Base-by-base conservation (phyloP, 2,329 filamentous ascomycete genomes). In the Alternaria gansuensis region DNA sequence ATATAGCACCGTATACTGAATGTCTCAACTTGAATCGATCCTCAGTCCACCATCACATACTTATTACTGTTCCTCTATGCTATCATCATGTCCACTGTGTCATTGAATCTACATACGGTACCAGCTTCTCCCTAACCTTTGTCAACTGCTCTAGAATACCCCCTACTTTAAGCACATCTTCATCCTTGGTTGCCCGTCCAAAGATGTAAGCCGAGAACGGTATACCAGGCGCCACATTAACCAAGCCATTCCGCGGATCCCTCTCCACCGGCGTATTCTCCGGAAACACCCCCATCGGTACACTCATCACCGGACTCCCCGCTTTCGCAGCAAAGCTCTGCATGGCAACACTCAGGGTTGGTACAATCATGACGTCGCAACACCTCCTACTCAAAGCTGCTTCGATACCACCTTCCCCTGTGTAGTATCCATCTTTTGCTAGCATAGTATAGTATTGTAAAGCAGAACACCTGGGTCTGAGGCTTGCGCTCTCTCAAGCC, bases 291-390 rank as follows among this genome's bases (percentile, higher is more conserved):
- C 87, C 86, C 60, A 90, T 76, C 0, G 87, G 87, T 0, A 90
- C 83, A 0, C 83, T 85, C 17, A 90, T 75, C 5, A 86, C 82
- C 0, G 87, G 87, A 1, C 81, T 78, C 1, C 86, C 87, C 14
- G 52, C 55, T 29, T 60, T 67, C 10, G 64, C 67, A 14, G 65
- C 67, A 36, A 68, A 59, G 3, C 17, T 45, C 26, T 63, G 61
- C 0, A 85, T 77, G 7, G 85, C 67, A 2, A 82, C 82, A 1
- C 84, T 80, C 7, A 78, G 64, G 0, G 84, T 84, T 0, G 87
- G 87, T 11, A 89, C 62, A 1, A 89, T 77, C 11, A 90, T 71
- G 2, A 86, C 86, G 64, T 87, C 84, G 3, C 89, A 81, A 10
- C 82, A 79, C 56, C 84, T 74, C 3, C 81, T 80, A 23, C 79